These are phyloP conservation scores for Umbelopsis vinacea DNA, from an alignment of 192 early-diverging fungal species.

Conservation along the genomic window DNA sequence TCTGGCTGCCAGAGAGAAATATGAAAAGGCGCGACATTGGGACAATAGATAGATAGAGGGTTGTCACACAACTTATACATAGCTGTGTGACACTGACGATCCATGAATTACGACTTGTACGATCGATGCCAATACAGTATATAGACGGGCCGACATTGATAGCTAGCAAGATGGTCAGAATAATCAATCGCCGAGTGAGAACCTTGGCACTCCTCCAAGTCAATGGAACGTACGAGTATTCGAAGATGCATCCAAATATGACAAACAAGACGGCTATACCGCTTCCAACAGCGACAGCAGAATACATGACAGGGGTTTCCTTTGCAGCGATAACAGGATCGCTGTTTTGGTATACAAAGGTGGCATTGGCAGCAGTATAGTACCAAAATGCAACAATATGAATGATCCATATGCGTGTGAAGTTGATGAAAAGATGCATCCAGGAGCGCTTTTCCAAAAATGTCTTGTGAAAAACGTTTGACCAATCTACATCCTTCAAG, in stretches of 20 bases:
- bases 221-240: conserved; percentile 75
- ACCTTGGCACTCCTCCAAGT: conserved; percentile 58
- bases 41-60: conserved; percentile 66
- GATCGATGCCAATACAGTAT: conserved; percentile 57
- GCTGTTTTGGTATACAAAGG: conserved; percentile 61
- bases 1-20: background rate
- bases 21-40: conserved; percentile 66
- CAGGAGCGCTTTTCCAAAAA: conserved; percentile 86
- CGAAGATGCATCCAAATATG: conserved; percentile 66
- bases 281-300: conserved; percentile 72
- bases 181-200: conserved; percentile 54
- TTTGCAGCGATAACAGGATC: conserved; percentile 40
- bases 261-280: conserved; percentile 68
- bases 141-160: conserved; percentile 70
- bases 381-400: conserved; percentile 81
- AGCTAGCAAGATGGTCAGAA: conserved; percentile 66
- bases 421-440: conserved; percentile 84
- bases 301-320: conserved; percentile 53
- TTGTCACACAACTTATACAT: conserved; percentile 68
- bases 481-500: conserved; percentile 72
- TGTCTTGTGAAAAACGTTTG: conserved; percentile 75
- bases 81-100: conserved; percentile 73
- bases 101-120: conserved; percentile 47
- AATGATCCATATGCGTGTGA: conserved; percentile 87
- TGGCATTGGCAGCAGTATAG: conserved; percentile 73